Evolutionary conservation across 192 early-diverging fungal genomes (phyloP).

Genomic region (Phycomyces nitens): DNA sequence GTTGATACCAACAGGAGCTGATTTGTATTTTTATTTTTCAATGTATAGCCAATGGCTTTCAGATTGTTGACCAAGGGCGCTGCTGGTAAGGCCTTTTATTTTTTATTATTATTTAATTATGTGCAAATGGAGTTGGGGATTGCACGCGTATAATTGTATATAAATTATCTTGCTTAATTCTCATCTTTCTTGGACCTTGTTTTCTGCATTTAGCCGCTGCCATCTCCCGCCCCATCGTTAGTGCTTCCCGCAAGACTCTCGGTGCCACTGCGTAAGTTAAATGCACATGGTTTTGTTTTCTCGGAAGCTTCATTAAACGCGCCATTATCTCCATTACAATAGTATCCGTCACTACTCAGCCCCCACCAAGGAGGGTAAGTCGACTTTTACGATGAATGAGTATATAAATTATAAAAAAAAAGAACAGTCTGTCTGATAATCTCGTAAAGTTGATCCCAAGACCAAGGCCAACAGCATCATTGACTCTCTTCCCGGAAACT

Average conservation of each 20-base stretch:
- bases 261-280: slow-evolving; percentile 28
- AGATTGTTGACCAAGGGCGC: slow-evolving; percentile 36
- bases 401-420: background rate
- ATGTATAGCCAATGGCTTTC: slow-evolving; percentile 29
- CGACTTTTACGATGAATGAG: background rate
- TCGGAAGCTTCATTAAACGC: background rate
- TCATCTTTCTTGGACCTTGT: too few relatives aligned
- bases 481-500: slow-evolving; percentile 89
- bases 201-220: slow-evolving; percentile 12
- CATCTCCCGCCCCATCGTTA: slow-evolving; percentile 31
- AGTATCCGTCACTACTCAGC: slow-evolving; percentile 30
- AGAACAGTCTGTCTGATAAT: slow-evolving; percentile 4
- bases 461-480: slow-evolving; percentile 90
- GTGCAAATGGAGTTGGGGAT: background rate
- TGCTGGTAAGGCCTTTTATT: slow-evolving; percentile 22
- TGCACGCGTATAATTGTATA: too few relatives aligned
- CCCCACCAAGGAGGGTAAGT: slow-evolving; percentile 17
- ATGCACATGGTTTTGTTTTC: background rate
- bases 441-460: slow-evolving; percentile 61
- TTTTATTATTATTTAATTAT: slow-evolving; percentile 4
- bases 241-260: slow-evolving; percentile 28
- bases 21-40: background rate
- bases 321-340: background rate
- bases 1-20: background rate
- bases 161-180: too few relatives aligned